Conservation (phyloP, 2,329 filamentous ascomycete species). For the Monosporascus sp. region DNA sequence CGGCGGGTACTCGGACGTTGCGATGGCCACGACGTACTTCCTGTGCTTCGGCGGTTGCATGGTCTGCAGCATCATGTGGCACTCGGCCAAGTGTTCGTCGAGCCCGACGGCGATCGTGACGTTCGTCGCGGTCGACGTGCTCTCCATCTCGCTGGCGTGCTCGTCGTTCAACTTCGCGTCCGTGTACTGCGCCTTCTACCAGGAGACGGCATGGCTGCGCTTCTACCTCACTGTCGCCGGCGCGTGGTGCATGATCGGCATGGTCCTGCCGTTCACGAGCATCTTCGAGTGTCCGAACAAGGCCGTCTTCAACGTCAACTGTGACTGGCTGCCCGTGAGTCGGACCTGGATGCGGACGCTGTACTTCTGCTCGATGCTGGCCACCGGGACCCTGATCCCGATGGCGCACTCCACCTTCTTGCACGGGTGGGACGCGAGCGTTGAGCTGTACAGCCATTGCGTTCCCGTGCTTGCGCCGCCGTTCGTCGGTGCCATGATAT, state of each 20-base stretch:
- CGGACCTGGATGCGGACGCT: not conserved
- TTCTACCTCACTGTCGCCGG: not conserved
- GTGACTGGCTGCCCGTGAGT: not conserved
- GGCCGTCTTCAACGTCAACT: not conserved
- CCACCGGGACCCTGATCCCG: not conserved
- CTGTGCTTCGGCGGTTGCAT: not conserved
- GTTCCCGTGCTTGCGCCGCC: not conserved
- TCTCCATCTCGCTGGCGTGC: not conserved
- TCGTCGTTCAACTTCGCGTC: not conserved
- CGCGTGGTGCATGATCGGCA: not conserved
- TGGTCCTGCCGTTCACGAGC: not conserved
- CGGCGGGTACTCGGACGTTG: not conserved
- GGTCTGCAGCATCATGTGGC: not conserved
- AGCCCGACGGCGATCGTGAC: not conserved
- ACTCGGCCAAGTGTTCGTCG: not conserved
- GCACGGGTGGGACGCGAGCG: not conserved
- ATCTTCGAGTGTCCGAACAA: not conserved
- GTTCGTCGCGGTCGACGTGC: not conserved
- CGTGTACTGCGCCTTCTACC: not conserved
- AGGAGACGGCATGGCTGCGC: not conserved
- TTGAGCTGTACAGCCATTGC: not conserved
- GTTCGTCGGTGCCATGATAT: not conserved
- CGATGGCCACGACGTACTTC: not conserved
- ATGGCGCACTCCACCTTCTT: not conserved
- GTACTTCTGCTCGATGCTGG: not conserved